Base-by-base conservation (phyloP, 805 yeast species). In the Hanseniaspora guilliermondii region DNA sequence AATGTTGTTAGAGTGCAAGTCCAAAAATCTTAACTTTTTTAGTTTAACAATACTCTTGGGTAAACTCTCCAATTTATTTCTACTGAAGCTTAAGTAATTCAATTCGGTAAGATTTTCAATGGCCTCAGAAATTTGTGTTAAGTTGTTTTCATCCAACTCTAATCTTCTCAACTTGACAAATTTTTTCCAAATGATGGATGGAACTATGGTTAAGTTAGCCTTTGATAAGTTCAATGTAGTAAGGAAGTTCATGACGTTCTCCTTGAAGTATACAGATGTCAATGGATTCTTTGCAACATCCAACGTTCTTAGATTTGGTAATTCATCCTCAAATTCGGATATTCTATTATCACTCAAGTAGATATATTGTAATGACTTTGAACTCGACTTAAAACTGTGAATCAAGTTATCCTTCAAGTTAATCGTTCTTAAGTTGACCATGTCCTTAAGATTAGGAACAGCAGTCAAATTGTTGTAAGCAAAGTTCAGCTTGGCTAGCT, bases 281-380 rank as follows among this genome's bases (percentile, higher is more conserved):
- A 88, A 78, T 5, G 96, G 97, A 65, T 88, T 89, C 63, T 84
- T 78, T 63, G 85, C 88, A 47, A 88, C 71, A 62, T 83, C 85
- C 40, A 89, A 72, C 16, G 83, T 76, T 62, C 84, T 77, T 60
- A 89, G 70, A 50, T 76, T 76, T 33, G 77, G 76, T 61, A 86
- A 76, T 47, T 75, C 70, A 63, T 79, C 83, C 54, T 78, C 77
- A 64, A 86, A 83, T 16, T 77, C 76, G 0, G 94, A 79, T 14
- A 88, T 82, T 57, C 77, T 77, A 64, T 87, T 87, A 64, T 85
- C 85, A 2, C 91, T 76, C 8, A 87, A 78, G 60, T 80, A 79
- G 24, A 85, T 69, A n/a, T 80, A 82, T 64, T 85, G 91, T 57
- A 87, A 69, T 55, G 75, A 77, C 7, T 82, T 78, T 17, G 83